Percentiles rank a stretch among this genome's conserved stretches.
phyloP scores from a whole-genome alignment of 2,329 filamentous ascomycete genomes.

The Aureobasidium vineae region DNA sequence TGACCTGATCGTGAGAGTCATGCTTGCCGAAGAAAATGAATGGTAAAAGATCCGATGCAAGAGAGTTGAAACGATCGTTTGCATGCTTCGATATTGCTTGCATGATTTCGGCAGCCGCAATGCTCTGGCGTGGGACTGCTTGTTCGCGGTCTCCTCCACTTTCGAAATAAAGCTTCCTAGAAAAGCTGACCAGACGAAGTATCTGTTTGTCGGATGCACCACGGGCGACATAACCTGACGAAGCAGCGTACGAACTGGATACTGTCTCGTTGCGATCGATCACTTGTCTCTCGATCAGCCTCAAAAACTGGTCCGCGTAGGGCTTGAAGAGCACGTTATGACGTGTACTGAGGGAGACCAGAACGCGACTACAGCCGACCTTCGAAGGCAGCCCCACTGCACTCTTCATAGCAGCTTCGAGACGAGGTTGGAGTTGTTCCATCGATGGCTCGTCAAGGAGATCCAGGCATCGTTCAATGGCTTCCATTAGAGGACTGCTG shows the following conservation, averaged over 20 bases:
- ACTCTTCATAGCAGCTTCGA: constrained; percentile 77
- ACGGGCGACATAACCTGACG: constrained; percentile 79
- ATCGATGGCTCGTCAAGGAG: constrained; percentile 77
- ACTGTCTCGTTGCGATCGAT: constrained; percentile 94
- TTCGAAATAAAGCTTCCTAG: constrained; percentile 72
- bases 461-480: constrained; percentile 84
- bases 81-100: constrained; percentile 81
- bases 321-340: constrained; percentile 72
- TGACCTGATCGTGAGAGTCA: constrained; percentile 76
- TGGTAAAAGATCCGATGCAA: constrained; percentile 73
- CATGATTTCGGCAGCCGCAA: constrained; percentile 79
- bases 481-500: constrained; percentile 85
- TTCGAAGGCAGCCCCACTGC: constrained; percentile 92
- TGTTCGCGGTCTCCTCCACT: constrained; percentile 67
- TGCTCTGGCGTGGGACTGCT: constrained; percentile 50
- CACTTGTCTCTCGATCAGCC: constrained; percentile 73
- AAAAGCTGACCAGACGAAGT: constrained; percentile 54
- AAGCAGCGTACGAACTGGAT: constrained; percentile 80
- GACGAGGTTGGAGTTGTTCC: constrained; percentile 65
- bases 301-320: constrained; percentile 72
- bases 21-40: constrained; percentile 87
- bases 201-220: constrained; percentile 60
- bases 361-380: constrained; percentile 80
- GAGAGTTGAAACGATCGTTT: constrained; percentile 78
- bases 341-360: constrained; percentile 80